These are phyloP conservation scores for Argentina anserina DNA, from an alignment of 306 rosid genomes.

Conservation along the genomic window DNA sequence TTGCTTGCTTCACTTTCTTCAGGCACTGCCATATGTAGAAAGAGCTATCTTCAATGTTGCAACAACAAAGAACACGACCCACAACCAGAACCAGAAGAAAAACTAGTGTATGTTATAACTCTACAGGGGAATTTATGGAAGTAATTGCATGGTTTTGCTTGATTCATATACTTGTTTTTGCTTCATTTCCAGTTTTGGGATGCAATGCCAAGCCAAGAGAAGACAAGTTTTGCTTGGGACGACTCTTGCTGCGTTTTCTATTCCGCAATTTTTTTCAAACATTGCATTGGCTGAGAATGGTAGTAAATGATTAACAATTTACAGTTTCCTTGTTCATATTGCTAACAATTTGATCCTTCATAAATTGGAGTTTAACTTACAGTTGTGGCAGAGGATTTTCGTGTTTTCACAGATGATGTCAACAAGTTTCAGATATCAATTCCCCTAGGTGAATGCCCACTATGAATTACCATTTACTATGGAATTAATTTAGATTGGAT, in stretches of 20 bases:
- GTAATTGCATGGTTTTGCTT: background rate
- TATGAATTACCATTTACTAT: background rate
- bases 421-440: constrained; percentile 74
- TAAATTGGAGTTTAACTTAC: background rate
- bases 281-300: constrained; percentile 34
- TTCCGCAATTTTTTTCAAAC: constrained; percentile 23
- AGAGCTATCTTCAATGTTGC: constrained; percentile 7
- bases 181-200: constrained; percentile 2
- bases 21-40: constrained; percentile 1
- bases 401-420: constrained; percentile 57
- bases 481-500: background rate
- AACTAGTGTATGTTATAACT: background rate
- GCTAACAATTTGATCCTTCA: background rate
- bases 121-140: background rate
- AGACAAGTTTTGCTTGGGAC: constrained; percentile 54
- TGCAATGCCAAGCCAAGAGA: constrained; percentile 30
- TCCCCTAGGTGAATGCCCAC: constrained; percentile 58
- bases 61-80: background rate
- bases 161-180: background rate
- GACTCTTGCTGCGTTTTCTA: constrained; percentile 36
- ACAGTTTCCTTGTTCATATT: background rate
- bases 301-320: background rate
- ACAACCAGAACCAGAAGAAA: background rate
- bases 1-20: constrained; percentile 3
- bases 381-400: constrained; percentile 46